These are phyloP conservation scores for Colletotrichum tanaceti DNA, from an alignment of 2,329 filamentous ascomycete species.

Conservation along the genomic window DNA sequence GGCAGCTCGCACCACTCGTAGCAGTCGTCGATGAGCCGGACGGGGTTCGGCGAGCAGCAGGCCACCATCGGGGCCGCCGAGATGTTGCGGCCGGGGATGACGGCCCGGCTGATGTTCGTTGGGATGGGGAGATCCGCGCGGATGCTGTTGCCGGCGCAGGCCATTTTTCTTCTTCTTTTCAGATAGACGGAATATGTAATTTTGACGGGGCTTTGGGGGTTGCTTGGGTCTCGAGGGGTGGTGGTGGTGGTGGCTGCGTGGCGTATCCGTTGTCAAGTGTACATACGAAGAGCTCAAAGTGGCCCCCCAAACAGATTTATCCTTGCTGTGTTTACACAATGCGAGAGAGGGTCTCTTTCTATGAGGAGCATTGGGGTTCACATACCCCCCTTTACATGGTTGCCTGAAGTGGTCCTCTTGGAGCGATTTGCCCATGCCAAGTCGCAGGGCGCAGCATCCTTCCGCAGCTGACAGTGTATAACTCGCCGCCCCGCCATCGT, in stretches of 20 bases:
- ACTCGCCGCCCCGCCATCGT: not conserved
- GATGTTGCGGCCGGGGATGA: constrained; percentile 5
- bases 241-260: too few relatives aligned
- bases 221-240: too few relatives aligned
- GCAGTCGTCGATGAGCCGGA: not conserved
- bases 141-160: not conserved
- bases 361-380: too few relatives aligned
- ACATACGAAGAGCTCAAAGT: too few relatives aligned
- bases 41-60: constrained; percentile 5
- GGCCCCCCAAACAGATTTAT: too few relatives aligned
- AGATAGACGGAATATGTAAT: not conserved
- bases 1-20: constrained; percentile 16
- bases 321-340: too few relatives aligned
- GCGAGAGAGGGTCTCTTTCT: not conserved
- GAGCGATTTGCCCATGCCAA: not conserved
- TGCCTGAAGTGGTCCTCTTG: not conserved
- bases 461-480: not conserved
- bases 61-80: not conserved
- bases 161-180: too few relatives aligned
- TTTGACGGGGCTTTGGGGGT: too few relatives aligned
- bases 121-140: constrained; percentile 4
- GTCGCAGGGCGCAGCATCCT: not conserved
- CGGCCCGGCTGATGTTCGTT: not conserved
- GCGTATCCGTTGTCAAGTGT: too few relatives aligned
- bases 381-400: not conserved